Percentiles rank a stretch among this genome's conserved stretches.
These are phyloP conservation scores for Penicillium roqueforti DNA, from an alignment of 495 filamentous ascomycete species.

Conservation along the genomic window DNA sequence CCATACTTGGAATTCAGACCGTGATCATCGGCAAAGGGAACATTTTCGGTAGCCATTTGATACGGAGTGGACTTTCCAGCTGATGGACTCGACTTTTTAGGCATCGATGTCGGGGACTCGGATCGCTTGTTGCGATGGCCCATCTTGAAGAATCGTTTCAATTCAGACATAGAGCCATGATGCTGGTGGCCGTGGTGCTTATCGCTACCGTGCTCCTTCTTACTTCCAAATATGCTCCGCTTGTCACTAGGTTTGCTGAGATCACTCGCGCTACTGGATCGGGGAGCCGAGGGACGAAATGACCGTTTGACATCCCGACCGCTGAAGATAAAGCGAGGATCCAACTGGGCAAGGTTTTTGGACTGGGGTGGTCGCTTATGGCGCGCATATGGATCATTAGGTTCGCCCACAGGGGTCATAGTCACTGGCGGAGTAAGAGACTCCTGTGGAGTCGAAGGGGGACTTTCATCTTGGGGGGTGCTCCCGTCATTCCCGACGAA, in stretches of 20 bases:
- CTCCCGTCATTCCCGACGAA: constrained; percentile 61
- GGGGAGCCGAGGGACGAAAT: constrained; percentile 36
- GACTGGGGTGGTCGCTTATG: constrained; percentile 71
- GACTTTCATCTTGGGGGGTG: constrained; percentile 49
- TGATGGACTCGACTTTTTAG: constrained; percentile 43
- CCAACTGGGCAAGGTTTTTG: constrained; percentile 64
- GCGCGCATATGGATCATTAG: constrained; percentile 84
- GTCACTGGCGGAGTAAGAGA: constrained; percentile 60
- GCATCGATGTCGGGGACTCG: constrained; percentile 52
- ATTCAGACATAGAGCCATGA: constrained; percentile 86
- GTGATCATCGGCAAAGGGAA: constrained; percentile 94
- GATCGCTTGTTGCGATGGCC: constrained; percentile 63
- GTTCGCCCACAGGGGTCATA: constrained; percentile 75
- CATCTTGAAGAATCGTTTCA: constrained; percentile 88
- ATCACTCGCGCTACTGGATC: constrained; percentile 47
- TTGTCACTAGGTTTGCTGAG: constrained; percentile 42
- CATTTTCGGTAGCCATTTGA: constrained; percentile 54
- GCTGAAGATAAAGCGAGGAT: constrained; percentile 82
- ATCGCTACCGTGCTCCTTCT: constrained; percentile 37
- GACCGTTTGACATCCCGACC: constrained; percentile 50
- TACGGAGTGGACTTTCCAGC: constrained; percentile 54
- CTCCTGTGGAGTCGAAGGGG: constrained; percentile 51
- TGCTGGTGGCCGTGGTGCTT: constrained; percentile 34
- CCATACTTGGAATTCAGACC: constrained; percentile 88
- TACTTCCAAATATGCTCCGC: constrained; percentile 46